Base-by-base conservation (phyloP, 768 basidiomycete species). In the Suillus paluster region DNA sequence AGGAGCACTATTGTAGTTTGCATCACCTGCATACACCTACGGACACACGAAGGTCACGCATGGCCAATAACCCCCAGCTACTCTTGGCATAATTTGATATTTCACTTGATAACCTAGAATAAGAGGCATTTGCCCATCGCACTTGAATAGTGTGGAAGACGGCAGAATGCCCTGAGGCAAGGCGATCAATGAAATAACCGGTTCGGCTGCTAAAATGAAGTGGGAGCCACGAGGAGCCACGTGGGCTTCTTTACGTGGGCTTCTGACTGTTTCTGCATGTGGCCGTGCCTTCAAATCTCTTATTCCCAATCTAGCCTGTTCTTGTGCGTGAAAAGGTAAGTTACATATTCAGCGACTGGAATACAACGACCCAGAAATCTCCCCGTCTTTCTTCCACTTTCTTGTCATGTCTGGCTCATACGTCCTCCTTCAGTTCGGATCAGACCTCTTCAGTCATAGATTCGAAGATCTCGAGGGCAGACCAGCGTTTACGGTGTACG, bases 401-500 rank as follows among this genome's bases (percentile, higher is more conserved):
- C 65, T 59, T 64, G 65, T 64, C 57, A 80, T 81, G 80, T 62
- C 78, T 11, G 66, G 65, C 50, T 58, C 79, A 33, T 82, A 84
- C 64, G 73, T 84, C 30, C 83, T 91, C 55, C 77, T 86, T 56
- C 89, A 91, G 70, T 88, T 81, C 68, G 87, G 85, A n/a, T 77
- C 80, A 52, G 84, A 91, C 70, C 84, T 84, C 0, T 85, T 88
- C 74, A 81, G 79, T 48, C 83, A 84, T 58, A 75, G 75, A 36
- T 91, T 86, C 66, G 82, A 87, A 70, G 90, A 92, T 72, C 71
- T 82, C 11, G 87, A 90, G 64, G 81, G 83, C 38, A 81, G 84
- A 39, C 76, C 79, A 25, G 91, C 90, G 1, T 92, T 91, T 72
- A 84, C 87, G 1, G 72, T 91, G 90, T 91, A 71, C 64, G 90